Evolutionary conservation across 1,284 basidiomycete species (phyloP).

Genomic region (Austroboletus novae-zelandiae): DNA sequence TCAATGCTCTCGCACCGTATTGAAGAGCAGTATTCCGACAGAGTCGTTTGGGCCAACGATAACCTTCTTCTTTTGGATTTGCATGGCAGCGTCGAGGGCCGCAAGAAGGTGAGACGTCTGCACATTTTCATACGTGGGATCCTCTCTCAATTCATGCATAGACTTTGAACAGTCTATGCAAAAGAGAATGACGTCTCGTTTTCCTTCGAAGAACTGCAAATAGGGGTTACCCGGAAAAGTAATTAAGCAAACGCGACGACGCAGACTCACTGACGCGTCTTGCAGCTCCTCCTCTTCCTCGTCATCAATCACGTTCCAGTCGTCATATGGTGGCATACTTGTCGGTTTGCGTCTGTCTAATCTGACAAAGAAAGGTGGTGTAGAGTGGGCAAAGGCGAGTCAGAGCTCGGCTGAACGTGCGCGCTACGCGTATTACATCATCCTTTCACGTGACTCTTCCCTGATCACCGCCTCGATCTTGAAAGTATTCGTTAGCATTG

Average conservation of each 20-base stretch:
- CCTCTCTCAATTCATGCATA: slow-evolving; percentile 76
- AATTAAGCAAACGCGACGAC: neutral
- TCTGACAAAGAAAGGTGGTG: neutral
- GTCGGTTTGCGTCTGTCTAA: no score
- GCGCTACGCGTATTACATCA: slow-evolving; percentile 28
- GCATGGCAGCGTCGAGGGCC: slow-evolving; percentile 80
- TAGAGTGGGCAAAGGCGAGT: neutral
- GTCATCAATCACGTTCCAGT: slow-evolving; percentile 72
- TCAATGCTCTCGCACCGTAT: slow-evolving; percentile 63
- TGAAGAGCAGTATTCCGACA: slow-evolving; percentile 89
- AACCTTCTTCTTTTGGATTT: slow-evolving; percentile 88
- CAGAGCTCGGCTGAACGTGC: neutral
- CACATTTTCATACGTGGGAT: slow-evolving; percentile 57
- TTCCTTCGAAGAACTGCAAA: slow-evolving; percentile 65
- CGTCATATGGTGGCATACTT: slow-evolving; percentile 59
- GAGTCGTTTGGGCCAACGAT: slow-evolving; percentile 84
- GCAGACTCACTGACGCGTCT: slow-evolving; percentile 51
- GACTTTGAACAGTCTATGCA: slow-evolving; percentile 90
- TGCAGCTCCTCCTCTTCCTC: slow-evolving; percentile 79
- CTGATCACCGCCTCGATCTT: no score
- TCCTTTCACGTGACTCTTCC: slow-evolving; percentile 15
- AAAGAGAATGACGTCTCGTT: slow-evolving; percentile 84
- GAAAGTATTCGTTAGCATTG: no score
- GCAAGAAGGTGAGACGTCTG: slow-evolving; percentile 64
- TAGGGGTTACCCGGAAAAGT: slow-evolving; percentile 14